Conservation (phyloP, 169 alveolate species). For the Perkinsus chesapeaki region DNA sequence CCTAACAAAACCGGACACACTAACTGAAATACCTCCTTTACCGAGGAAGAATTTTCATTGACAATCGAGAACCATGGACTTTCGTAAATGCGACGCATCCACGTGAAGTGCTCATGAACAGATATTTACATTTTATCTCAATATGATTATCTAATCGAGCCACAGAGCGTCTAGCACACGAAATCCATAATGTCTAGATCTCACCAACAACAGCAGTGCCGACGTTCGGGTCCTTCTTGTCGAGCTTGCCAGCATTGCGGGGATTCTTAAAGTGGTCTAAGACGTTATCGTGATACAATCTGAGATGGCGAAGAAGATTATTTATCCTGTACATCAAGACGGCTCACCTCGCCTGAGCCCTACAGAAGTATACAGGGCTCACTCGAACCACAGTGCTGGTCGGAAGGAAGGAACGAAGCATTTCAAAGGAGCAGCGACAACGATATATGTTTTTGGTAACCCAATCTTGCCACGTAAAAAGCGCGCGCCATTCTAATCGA, state of each 20-base stretch:
- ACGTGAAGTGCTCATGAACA: too few species aligned
- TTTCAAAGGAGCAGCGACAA: not conserved
- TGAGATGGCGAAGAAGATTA: not conserved
- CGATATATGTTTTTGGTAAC: too few species aligned
- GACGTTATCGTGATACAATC: constrained; percentile 56
- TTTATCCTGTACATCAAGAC: not conserved
- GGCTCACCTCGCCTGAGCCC: not conserved
- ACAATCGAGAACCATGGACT: too few species aligned
- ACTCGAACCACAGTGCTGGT: not conserved
- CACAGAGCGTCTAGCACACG: not conserved
- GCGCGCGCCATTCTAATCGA: not conserved
- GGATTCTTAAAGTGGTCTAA: constrained; percentile 87
- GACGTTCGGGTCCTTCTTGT: constrained; percentile 30
- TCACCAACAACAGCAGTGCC: constrained; percentile 20
- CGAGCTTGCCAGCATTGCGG: constrained; percentile 74
- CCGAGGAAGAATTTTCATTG: too few species aligned
- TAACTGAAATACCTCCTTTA: too few species aligned
- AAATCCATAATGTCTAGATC: not conserved
- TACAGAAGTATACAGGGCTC: not conserved
- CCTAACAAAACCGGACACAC: constrained; percentile 50
- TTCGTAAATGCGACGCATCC: too few species aligned
- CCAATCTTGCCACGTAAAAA: not conserved
- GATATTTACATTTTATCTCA: not conserved
- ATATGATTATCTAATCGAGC: not conserved
- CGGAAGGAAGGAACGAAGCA: not conserved